Base-by-base conservation (phyloP, 2,329 filamentous ascomycete genomes). In the Exophiala sp. region DNA sequence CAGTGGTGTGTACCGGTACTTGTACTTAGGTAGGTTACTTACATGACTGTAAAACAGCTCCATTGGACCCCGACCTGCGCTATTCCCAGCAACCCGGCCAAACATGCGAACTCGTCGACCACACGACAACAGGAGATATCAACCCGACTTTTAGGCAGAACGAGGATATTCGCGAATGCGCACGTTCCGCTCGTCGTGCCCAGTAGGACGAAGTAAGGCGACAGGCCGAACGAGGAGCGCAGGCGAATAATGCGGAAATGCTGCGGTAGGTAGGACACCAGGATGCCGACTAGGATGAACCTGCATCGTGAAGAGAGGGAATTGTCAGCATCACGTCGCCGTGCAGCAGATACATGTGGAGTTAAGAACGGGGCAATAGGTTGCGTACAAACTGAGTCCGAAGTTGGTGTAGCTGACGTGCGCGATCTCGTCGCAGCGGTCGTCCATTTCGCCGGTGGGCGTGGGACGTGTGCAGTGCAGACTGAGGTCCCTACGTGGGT, bases 201-300 rank as follows among this genome's bases (percentile, higher is more conserved):
- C n/a, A 98, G 81, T 1, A 97, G 79, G 57, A 98, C 83, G 65
- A 95, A 98, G 69, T 91, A 93, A 7, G 93, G 91, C 23, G 90
- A 96, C 55, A 98, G 90, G 55, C 93, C 93, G 67, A 95, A 91
- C 18, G 91, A 94, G 11, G 88, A 93, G 54, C 83, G 81, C 48
- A 89, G 81, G 34, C 79, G 75, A 60, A 95, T 87, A 69, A 98
- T 97, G 63, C 93, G 88, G 67, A 85, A 80, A 70, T 97, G 91
- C 66, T 98, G 93, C 1, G 93, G 93, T 2, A 97, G 78, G 71
- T 98, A 98, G 27, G 91, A 97, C 51, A 95, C 72, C 55, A 96
- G 75, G 62, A 97, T 90, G 50, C 91, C 91, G 60, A 95, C 66
- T 55, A 97, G 76, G 60, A 97, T 88, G 62, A 95, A 69, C 55